phyloP scores from a whole-genome alignment of 805 yeast species.

The Barnettozyma salicaria region DNA sequence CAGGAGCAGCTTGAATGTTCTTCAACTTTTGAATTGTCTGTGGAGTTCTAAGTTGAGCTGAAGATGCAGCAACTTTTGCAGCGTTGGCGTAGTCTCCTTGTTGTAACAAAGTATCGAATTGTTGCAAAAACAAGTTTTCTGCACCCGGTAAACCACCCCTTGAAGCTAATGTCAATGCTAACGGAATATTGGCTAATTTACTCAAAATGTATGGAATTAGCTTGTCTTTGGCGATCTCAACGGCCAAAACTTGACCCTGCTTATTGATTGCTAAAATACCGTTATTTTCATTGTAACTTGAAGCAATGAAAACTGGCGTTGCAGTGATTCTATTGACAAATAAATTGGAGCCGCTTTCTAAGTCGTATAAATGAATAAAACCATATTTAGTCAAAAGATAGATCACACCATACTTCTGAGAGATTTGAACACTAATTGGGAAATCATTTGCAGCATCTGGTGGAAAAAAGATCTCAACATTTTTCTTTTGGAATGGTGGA shows the following conservation, averaged over 20 bases:
- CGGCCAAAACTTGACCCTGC: slow-evolving; percentile 90
- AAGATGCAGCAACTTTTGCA: slow-evolving; percentile 94
- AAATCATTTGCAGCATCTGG: slow-evolving; percentile 94
- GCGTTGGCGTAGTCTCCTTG: slow-evolving; percentile 88
- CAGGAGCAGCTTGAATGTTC: slow-evolving; percentile 85
- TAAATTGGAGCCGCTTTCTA: slow-evolving; percentile 86
- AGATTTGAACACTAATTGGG: slow-evolving; percentile 88
- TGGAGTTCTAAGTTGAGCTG: slow-evolving; percentile 87
- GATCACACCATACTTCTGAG: slow-evolving; percentile 78
- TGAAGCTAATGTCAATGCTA: slow-evolving; percentile 84
- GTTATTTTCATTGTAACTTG: slow-evolving; percentile 59
- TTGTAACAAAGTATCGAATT: slow-evolving; percentile 77
- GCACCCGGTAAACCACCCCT: slow-evolving; percentile 98
- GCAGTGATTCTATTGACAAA: slow-evolving; percentile 96
- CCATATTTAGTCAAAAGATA: slow-evolving; percentile 94
- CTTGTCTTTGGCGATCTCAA: slow-evolving; percentile 77
- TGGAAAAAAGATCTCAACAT: slow-evolving; percentile 92
- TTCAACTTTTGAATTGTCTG: slow-evolving; percentile 92
- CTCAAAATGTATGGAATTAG: slow-evolving; percentile 85
- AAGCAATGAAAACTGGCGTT: slow-evolving; percentile 89
- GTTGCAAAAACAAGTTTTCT: slow-evolving; percentile 83
- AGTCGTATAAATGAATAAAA: slow-evolving; percentile 90
- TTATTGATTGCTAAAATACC: slow-evolving; percentile 94
- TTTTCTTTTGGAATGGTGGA: slow-evolving; percentile 85
- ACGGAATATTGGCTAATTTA: slow-evolving; percentile 76